phyloP scores from a whole-genome alignment of 306 rosid species.

The Urtica urens region DNA sequence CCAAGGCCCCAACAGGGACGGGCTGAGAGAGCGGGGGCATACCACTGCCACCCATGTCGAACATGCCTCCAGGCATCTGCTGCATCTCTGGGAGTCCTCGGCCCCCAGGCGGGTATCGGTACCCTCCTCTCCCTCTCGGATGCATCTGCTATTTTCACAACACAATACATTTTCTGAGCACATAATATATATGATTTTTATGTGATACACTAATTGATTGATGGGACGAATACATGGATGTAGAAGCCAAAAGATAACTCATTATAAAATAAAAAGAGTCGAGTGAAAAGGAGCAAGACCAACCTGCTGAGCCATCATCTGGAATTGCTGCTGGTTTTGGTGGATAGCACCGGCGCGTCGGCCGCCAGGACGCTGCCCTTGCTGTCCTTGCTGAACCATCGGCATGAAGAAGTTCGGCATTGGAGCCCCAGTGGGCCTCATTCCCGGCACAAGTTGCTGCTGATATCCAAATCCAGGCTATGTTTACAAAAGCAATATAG shows the following conservation, averaged over 20 bases:
- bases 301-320: slow-evolving; percentile 87
- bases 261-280: background rate
- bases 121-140: slow-evolving; percentile 71
- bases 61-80: slow-evolving; percentile 94
- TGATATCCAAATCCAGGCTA: slow-evolving; percentile 88
- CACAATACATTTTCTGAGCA: background rate
- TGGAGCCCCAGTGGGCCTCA: slow-evolving; percentile 92
- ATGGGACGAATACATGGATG: background rate
- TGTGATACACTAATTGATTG: background rate
- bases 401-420: slow-evolving; percentile 91
- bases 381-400: slow-evolving; percentile 96
- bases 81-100: slow-evolving; percentile 67
- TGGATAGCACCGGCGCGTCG: slow-evolving; percentile 59
- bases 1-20: slow-evolving; percentile 82
- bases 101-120: slow-evolving; percentile 84
- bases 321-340: slow-evolving; percentile 81
- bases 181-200: background rate
- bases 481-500: background rate
- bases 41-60: slow-evolving; percentile 68
- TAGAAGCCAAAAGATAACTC: background rate
- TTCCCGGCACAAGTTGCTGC: slow-evolving; percentile 95
- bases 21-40: slow-evolving; percentile 55
- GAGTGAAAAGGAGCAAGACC: background rate
- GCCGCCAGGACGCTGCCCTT: slow-evolving; percentile 93
- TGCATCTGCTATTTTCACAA: slow-evolving; percentile 42